Evolutionary conservation across 2,329 filamentous ascomycete genomes (phyloP).

Genomic region (Verticillium klebahnii): DNA sequence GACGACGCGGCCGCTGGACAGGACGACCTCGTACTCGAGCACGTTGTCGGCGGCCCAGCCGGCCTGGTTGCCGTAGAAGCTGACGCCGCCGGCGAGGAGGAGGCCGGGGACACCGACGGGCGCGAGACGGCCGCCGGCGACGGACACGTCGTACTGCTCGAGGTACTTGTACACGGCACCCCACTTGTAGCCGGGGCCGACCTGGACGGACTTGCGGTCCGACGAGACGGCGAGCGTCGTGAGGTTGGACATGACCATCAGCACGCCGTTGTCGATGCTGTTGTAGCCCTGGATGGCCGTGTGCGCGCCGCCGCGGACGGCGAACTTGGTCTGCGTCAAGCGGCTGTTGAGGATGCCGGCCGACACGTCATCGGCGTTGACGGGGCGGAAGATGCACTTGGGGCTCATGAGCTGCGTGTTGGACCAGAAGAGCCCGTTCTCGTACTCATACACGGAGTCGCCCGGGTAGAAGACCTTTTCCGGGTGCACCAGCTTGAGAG

Average conservation of each 20-base stretch:
- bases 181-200: constrained; percentile 48
- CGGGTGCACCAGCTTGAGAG: neutral
- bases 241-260: constrained; percentile 31
- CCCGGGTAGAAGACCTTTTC: constrained; percentile 3
- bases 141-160: constrained; percentile 35
- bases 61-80: constrained; percentile 43
- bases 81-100: constrained; percentile 57
- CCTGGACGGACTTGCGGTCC: constrained; percentile 18
- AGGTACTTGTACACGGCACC: constrained; percentile 41
- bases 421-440: constrained; percentile 3
- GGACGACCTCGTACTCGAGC: constrained; percentile 46
- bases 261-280: constrained; percentile 21
- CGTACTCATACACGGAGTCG: constrained; percentile 1
- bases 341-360: constrained; percentile 18
- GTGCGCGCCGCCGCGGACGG: constrained; percentile 28
- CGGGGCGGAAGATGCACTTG: constrained; percentile 20
- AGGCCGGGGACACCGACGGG: constrained; percentile 55
- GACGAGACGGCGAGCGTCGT: constrained; percentile 22
- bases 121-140: constrained; percentile 51
- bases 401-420: constrained; percentile 6
- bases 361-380: constrained; percentile 19
- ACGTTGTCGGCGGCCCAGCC: constrained; percentile 61
- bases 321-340: constrained; percentile 22
- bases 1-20: constrained; percentile 32
- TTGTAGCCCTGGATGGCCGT: constrained; percentile 16